Conservation (phyloP, 2,329 filamentous ascomycete species). For the Claviceps paspali region DNA sequence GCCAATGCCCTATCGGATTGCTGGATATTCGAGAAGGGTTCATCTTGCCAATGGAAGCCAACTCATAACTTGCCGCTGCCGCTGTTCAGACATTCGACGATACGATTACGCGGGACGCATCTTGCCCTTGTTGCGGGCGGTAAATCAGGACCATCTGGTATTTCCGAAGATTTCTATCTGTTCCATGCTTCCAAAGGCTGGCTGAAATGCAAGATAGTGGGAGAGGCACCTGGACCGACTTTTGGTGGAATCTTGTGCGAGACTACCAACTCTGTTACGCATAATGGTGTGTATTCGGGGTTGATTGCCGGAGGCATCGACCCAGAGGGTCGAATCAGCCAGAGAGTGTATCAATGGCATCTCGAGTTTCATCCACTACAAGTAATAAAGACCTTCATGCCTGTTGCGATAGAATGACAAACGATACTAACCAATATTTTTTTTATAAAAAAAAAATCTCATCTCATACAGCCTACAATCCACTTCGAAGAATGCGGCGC, state of each 20-base stretch:
- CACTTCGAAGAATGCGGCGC: constrained; percentile 9
- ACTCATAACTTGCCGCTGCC: constrained; percentile 51
- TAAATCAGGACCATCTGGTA: constrained; percentile 31
- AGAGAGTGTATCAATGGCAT: constrained; percentile 50
- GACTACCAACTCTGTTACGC: constrained; percentile 8
- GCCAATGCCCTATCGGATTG: constrained; percentile 53
- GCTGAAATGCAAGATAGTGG: constrained; percentile 24
- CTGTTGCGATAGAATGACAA: neutral
- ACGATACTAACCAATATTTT: constrained; percentile 1
- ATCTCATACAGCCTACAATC: constrained; percentile 12
- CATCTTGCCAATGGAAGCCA: constrained; percentile 41
- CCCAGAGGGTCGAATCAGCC: constrained; percentile 44
- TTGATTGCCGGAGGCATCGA: constrained; percentile 59
- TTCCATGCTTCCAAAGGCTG: constrained; percentile 34
- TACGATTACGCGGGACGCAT: constrained; percentile 31
- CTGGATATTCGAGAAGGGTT: constrained; percentile 50
- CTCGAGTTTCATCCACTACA: constrained; percentile 1
- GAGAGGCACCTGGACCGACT: constrained; percentile 18
- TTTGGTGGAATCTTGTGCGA: constrained; percentile 30
- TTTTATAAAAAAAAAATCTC: neutral
- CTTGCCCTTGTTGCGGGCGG: constrained; percentile 47
- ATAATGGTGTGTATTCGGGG: constrained; percentile 31
- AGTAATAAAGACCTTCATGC: neutral
- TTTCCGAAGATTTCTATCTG: constrained; percentile 38
- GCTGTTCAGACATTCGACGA: constrained; percentile 60